Conservation (phyloP, 2,329 filamentous ascomycete genomes). For the Aspergillus latus region DNA sequence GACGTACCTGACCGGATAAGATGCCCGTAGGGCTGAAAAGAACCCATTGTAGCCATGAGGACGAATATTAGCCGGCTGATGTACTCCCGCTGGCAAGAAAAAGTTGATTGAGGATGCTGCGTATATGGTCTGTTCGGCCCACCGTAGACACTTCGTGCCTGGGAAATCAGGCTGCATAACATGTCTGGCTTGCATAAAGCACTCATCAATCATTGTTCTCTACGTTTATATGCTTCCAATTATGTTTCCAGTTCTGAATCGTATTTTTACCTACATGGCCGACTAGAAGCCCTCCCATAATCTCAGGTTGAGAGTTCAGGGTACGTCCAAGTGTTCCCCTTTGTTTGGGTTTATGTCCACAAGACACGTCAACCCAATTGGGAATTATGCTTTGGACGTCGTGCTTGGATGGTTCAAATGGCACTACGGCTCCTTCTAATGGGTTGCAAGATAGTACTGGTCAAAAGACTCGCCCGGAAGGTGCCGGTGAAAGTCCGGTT, state of each 20-base stretch:
- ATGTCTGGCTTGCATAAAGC: background rate
- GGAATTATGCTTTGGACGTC: slow-evolving; percentile 8
- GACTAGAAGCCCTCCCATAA: background rate
- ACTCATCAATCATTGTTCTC: background rate
- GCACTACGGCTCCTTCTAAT: background rate
- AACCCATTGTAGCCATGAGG: slow-evolving; percentile 41
- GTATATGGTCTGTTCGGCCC: slow-evolving; percentile 19
- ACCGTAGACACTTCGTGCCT: slow-evolving; percentile 19
- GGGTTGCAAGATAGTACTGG: too few species aligned
- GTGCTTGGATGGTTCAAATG: background rate
- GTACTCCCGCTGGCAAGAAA: slow-evolving; percentile 25
- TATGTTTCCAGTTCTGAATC: background rate
- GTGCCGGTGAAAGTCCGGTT: background rate
- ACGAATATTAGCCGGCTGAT: slow-evolving; percentile 17
- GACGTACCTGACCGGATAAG: slow-evolving; percentile 39
- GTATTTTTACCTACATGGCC: background rate
- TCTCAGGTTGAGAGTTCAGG: background rate
- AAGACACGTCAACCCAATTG: slow-evolving; percentile 8
- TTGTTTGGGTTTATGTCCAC: background rate
- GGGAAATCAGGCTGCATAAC: background rate
- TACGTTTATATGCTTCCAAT: background rate
- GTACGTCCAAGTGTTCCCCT: background rate
- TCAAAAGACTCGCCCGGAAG: too few species aligned
- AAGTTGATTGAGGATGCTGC: slow-evolving; percentile 29
- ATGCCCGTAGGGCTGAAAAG: slow-evolving; percentile 39